phyloP scores from a whole-genome alignment of 306 rosid species.

The Vigna unguiculata region DNA sequence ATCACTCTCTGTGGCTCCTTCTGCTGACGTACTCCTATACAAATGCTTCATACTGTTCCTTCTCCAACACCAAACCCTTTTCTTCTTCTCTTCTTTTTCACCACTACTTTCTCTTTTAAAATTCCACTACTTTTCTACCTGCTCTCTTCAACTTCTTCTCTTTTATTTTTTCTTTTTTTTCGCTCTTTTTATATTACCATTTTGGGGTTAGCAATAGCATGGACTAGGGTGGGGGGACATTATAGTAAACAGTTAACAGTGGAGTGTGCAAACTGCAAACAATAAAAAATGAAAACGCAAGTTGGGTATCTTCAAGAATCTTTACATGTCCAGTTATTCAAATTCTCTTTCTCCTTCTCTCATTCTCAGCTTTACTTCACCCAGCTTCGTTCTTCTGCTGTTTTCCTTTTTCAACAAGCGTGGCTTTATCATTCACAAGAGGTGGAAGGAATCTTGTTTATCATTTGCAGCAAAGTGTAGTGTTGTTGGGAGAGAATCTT shows the following conservation, averaged over 20 bases:
- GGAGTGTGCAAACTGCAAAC: constrained; percentile 3
- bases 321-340: constrained; percentile 45
- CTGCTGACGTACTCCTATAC: background rate
- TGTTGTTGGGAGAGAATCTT: constrained; percentile 36
- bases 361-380: constrained; percentile 13
- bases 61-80: background rate
- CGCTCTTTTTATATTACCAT: background rate
- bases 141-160: background rate
- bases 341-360: constrained; percentile 19
- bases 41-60: background rate
- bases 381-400: constrained; percentile 17
- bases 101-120: background rate
- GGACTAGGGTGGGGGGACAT: background rate
- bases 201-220: background rate
- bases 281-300: constrained; percentile 18
- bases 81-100: constrained; percentile 17
- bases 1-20: constrained; percentile 31
- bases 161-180: background rate
- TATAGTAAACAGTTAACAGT: constrained; percentile 1
- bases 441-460: constrained; percentile 43
- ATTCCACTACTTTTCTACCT: background rate
- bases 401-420: constrained; percentile 3
- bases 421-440: constrained; percentile 7
- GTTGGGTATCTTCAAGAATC: constrained; percentile 68
- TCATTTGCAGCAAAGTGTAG: constrained; percentile 26